Base-by-base conservation (phyloP, 1,284 basidiomycete species). In the Microbotryum intermedium region DNA sequence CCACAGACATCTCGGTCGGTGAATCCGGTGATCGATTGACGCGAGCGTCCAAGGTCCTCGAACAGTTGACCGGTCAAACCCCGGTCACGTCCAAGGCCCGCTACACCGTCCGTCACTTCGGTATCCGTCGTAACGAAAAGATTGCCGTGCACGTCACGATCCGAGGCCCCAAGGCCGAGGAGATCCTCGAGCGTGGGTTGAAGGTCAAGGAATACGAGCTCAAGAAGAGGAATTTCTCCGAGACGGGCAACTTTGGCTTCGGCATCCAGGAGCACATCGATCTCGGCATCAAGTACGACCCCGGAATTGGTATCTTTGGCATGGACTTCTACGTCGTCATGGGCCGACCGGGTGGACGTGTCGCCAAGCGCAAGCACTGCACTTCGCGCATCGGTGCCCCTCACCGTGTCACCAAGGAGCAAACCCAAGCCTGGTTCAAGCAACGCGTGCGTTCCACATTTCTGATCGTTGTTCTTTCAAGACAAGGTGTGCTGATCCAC, bases 171-270 rank as follows among this genome's bases (percentile, higher is more conserved):
- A 98, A 98, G 81, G 94, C 94, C 56, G 94, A 98, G 84, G 94
- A 98, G 79, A 97, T 95, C 77, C 83, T 98, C 73, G 95, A 98
- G 83, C 91, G 95, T 75, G 94, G 92, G 57, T 83, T 98, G 76
- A 98, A 97, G 81, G 94, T 98, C 75, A 98, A 98, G 85, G 94
- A 98, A 81, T 98, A 98, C 83, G 94, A 99, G 81, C 81, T 98
- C 77, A 78, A 76, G 68, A 80, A 79, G 75, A 72, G 84, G 77
- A 97, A 97, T 86, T 97, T 97, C 81, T 93, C 90, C 72, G 88
- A 90, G 77, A 95, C 90, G 65, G 92, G 92, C 67, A 95, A 97
- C 87, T 97, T 97, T 77, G 92, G 92, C 71, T 97, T 95, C 79
- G 92, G 92, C 39, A 63, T 94, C 75, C 88, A 92, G 78, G 92